Conservation (phyloP, 345 rosid species). For the Eucalyptus dawsonii region DNA sequence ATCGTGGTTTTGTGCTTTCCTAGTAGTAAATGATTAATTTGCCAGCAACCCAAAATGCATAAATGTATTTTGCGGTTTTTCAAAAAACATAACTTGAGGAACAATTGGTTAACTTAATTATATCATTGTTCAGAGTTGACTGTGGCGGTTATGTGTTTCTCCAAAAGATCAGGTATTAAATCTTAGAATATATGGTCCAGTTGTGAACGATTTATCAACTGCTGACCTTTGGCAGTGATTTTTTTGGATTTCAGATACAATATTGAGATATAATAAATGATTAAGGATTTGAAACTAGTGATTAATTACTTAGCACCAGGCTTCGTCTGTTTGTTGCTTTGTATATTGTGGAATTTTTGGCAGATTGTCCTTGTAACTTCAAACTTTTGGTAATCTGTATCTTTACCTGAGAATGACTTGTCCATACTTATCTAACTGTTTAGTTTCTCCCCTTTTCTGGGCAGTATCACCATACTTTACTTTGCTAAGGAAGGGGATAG, state of each 20-base stretch:
- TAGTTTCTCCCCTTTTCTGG: not conserved
- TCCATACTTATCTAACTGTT: not conserved
- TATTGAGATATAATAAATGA: not conserved
- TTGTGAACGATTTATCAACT: not conserved
- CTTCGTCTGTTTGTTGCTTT: not conserved
- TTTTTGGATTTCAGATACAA: not conserved
- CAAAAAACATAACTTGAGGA: not conserved
- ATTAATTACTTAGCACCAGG: not conserved
- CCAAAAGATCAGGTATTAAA: not conserved
- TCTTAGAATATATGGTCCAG: not conserved
- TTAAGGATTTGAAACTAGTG: not conserved
- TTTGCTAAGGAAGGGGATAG: constrained; percentile 33
- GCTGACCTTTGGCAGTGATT: not conserved
- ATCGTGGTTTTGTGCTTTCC: not conserved
- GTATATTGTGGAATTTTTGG: not conserved
- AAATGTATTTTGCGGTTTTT: not conserved
- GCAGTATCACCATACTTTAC: constrained; percentile 26
- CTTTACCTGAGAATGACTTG: not conserved
- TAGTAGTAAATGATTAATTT: not conserved
- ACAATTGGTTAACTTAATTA: not conserved
- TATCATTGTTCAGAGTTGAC: not conserved
- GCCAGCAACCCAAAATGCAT: not conserved
- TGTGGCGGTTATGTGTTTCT: not conserved
- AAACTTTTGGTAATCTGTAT: not conserved
- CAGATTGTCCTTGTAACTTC: not conserved